A percentile compares a stretch with the other conserved stretches of the same genome.
These are phyloP conservation scores for Luvunga scandens DNA, from an alignment of 345 rosid species.

Conservation along the genomic window DNA sequence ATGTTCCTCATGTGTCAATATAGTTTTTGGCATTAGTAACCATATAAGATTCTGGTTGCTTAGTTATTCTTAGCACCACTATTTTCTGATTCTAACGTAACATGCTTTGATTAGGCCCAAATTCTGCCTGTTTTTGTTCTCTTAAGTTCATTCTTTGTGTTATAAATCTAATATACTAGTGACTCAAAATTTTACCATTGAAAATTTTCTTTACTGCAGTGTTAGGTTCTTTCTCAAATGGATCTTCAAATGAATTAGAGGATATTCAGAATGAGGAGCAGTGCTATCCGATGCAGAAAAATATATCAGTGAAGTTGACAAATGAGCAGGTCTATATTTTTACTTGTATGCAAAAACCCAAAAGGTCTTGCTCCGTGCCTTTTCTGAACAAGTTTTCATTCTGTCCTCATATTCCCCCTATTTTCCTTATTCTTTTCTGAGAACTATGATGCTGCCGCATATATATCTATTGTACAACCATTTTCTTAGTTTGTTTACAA, in stretches of 20 bases:
- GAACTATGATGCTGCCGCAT: neutral
- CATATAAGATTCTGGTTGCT: neutral
- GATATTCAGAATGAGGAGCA: constrained; percentile 59
- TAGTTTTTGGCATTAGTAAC: neutral
- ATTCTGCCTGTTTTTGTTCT: neutral
- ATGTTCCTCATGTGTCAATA: neutral
- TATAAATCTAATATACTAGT: neutral
- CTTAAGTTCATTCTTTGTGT: neutral
- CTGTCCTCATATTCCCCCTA: neutral
- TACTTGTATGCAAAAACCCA: neutral
- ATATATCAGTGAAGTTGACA: constrained; percentile 58
- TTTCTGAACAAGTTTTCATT: neutral
- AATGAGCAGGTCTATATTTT: constrained; percentile 71
- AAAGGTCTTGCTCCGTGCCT: neutral
- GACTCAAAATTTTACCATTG: neutral
- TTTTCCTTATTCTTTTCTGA: neutral
- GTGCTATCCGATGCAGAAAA: constrained; percentile 86
- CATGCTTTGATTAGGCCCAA: neutral
- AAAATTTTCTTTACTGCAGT: constrained; percentile 24
- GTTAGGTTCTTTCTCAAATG: constrained; percentile 46
- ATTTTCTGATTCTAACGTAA: neutral
- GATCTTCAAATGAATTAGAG: constrained; percentile 46
- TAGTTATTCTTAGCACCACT: neutral
- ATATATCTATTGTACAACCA: neutral
- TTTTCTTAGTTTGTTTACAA: neutral